phyloP scores from a whole-genome alignment of 495 filamentous ascomycete genomes.

The Articulospora tetracladia region DNA sequence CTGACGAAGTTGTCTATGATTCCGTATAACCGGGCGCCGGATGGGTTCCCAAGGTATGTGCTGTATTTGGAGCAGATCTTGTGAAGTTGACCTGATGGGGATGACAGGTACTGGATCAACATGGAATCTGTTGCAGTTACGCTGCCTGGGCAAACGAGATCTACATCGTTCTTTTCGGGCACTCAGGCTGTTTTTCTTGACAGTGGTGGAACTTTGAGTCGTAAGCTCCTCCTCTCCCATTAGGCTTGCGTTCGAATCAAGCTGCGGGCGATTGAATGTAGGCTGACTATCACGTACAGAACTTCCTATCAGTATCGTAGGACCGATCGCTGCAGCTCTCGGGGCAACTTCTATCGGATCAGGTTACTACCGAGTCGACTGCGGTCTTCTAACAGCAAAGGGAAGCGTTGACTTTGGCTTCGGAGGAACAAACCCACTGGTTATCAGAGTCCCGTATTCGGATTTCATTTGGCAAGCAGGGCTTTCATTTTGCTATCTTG shows the following conservation, averaged over 20 bases:
- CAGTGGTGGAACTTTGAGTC: conserved; percentile 63
- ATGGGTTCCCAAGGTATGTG: conserved; percentile 12
- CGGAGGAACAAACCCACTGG: conserved; percentile 28
- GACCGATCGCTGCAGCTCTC: conserved; percentile 5
- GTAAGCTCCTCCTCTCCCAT: conserved; percentile 52
- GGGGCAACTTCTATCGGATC: conserved; percentile 47
- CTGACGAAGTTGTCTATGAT: conserved; percentile 15
- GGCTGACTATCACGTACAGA: not conserved
- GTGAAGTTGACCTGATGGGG: not conserved
- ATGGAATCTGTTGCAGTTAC: conserved; percentile 15
- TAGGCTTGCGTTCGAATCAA: conserved; percentile 37
- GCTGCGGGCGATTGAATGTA: conserved; percentile 49
- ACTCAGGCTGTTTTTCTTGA: conserved; percentile 54
- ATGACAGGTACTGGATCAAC: conserved; percentile 14
- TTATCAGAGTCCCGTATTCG: conserved; percentile 56
- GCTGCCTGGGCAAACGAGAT: not conserved
- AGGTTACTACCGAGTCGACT: conserved; percentile 56
- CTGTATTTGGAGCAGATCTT: not conserved
- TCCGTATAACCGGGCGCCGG: conserved; percentile 3
- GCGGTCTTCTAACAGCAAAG: conserved; percentile 46
- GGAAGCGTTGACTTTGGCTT: conserved; percentile 62
- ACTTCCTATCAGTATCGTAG: not conserved
- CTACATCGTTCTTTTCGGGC: not conserved
- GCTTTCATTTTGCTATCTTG: conserved; percentile 38
- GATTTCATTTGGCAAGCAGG: conserved; percentile 59